Base-by-base conservation (phyloP, 345 rosid species). In the Capsella bursapastoris region DNA sequence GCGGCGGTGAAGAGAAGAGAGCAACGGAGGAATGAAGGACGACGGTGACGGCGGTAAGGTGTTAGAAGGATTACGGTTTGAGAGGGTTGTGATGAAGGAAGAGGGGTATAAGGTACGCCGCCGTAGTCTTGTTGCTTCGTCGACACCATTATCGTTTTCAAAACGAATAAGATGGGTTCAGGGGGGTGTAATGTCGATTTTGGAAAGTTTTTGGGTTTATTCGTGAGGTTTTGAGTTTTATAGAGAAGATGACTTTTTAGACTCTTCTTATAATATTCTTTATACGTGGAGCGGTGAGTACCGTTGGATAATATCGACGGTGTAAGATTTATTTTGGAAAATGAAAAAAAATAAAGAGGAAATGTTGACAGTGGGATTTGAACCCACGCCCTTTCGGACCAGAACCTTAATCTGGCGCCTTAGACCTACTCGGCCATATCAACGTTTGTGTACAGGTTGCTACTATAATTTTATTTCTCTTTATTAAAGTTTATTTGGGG, bases 321-420 rank as follows among this genome's bases (percentile, higher is more conserved):
- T 22, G 31, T 11, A 60, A 22, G 34, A 60, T 60, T 22, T 12
- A 14, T 11, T 3, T 48, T 15, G 10, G 4, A 12, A 41, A 8
- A 12, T 18, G 29, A 11, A 9, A 50, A 22, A 22, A 4, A 48
- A 3, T 7, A 51, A 8, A 8, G 8, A 1, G 0, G 2, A 0
- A 4, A 6, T 85, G 95, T 94, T 81, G 90, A 92, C 85, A 86
- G 88, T 92, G 96, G 91, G 90, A 85, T 90, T 95, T 83, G 91
- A 90, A 95, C 92, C 97, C 92, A 85, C 89, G 91, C 87, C 92
- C 92, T 90, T 89, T 88, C 93, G 91, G 90, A 95, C 96, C 92
- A 90, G 91, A 89, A 92, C 97, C 98, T 89, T 87, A 90, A 92
- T 89, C 96, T 89, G 90, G 92, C 96, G 92, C 92, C 96, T 90